Evolutionary conservation across 768 basidiomycete species (phyloP), one percentile per base, ranked within the genome.

Genomic region (Mycena filopes): DNA sequence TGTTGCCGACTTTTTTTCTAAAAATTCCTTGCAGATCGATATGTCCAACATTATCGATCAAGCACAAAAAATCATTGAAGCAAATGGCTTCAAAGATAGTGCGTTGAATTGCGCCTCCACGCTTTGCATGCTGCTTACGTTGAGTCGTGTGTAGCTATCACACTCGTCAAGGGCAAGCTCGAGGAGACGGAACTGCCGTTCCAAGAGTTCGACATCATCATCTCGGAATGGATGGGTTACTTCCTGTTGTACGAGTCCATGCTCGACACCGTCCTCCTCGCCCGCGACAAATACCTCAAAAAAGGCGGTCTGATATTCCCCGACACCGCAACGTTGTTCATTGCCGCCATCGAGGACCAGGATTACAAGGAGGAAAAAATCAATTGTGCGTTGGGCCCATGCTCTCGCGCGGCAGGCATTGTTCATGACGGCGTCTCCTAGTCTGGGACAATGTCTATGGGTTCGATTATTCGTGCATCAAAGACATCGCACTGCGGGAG

Each of bases 41-140:
- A 99, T 99, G 98, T 98, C 96, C 62, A 99, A 99, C 82, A 99
- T 99, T 80, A 94, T 99, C 78, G 98, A 99, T 82, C 97, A 99
- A 82, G 98, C 98, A 3, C 88, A 91, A 82, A 97, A 95, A 80
- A 99, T 99, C 68, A 89, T 99, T 70, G 91, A 95, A 71, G 93
- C 94, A 18, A 99, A 99, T 71, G 96, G 96, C 51, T 98, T 98
- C 85, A 89, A 90, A 80, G 92, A 98, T 76, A 92, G 96, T 98
- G 67, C 70, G 94, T 83, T 21, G 49, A n/a, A 50, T 36, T 21
- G 13, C 46, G 28, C 58, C 36, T 57, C 57, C 54, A 50, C 66
- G 45, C 26, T 55, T 41, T 29, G 48, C 25, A 58, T 68, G 40
- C 33, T 58, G 43, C 67, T 60, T 31, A 67, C 53, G 36, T 29